Base-by-base conservation (phyloP, 352 stramenopile genomes). In the Phytopythium aichiense region DNA sequence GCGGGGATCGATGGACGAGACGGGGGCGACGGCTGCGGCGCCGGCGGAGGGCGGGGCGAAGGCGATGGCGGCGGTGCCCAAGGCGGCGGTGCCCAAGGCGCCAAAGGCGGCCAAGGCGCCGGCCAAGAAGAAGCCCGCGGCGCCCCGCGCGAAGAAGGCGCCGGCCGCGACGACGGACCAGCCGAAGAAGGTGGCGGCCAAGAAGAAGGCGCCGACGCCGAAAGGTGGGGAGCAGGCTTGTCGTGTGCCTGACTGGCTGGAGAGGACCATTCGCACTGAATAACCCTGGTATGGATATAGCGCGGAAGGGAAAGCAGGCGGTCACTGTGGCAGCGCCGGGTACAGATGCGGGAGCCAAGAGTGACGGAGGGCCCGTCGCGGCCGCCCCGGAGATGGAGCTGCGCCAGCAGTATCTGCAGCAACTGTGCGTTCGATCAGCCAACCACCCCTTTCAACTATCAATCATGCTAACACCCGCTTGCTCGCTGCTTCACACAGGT, bases 351-450 rank as follows among this genome's bases (percentile, higher is more conserved):
- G 5, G 2, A 18, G 12, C 33, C 18, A 31, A 6, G 20, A 30
- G n/a, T 48, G 16, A 54, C 13, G 25, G 25, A 7, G 48, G 15
- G 33, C 4, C 48, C 6, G n/a, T 33, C 16, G 55, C 46, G 3
- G 7, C 38, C 9, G 25, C 50, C 33, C 20, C 37, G 42, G 35
- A 52, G 22, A 33, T 25, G n/a, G 50, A 84, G 25, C 61, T 84
- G 23, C 75, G 75, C 13, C 76, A 77, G 48, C 25, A 60, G 22
- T 84, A 67, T 25, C 63, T 84, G n/a, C 75, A 84, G 37, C 55
- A 69, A 68, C 73, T 84, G 75, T 84, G 58, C 35, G 75, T 67
- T 54, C 12, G 16, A 3, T 0, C 2, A 56, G 28, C 28, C 2
- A 56, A 16, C 28, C 4, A 33, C 9, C 4, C 13, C 28, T 54